These are phyloP conservation scores for Trametes sp. DNA, from an alignment of 1,284 basidiomycete genomes.

Conservation along the genomic window DNA sequence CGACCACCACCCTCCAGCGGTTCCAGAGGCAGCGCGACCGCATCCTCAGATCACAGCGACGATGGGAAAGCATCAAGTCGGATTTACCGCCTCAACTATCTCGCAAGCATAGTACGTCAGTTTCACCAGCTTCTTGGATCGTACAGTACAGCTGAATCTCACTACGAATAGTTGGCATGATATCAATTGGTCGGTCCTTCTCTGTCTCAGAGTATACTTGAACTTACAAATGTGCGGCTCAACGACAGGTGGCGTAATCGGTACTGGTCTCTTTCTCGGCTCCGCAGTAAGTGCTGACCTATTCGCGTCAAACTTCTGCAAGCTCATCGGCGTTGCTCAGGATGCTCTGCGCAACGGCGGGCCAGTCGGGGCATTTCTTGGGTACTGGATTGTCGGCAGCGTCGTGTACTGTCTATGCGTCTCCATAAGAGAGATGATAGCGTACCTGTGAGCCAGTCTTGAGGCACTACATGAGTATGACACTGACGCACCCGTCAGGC, in stretches of 20 bases:
- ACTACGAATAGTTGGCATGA: conserved; percentile 41
- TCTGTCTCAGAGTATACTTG: not conserved
- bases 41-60: conserved; percentile 36
- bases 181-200: conserved; percentile 37
- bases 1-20: conserved; percentile 6
- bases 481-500: conserved; percentile 47
- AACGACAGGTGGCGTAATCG: conserved; percentile 52
- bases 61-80: conserved; percentile 41
- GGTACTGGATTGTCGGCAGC: conserved; percentile 62
- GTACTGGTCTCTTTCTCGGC: conserved; percentile 56
- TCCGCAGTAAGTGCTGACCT: conserved; percentile 33
- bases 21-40: conserved; percentile 33
- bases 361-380: conserved; percentile 67
- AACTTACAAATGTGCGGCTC: conserved; percentile 25
- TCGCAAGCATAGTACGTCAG: conserved; percentile 38
- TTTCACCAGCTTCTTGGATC: too few species aligned
- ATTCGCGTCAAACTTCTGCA: too few species aligned
- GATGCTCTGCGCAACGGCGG: conserved; percentile 65
- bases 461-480: too few species aligned
- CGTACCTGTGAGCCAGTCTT: conserved; percentile 36
- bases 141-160: not conserved
- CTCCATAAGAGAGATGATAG: conserved; percentile 44
- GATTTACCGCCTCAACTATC: conserved; percentile 42
- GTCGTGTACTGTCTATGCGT: conserved; percentile 51
- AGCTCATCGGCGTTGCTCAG: conserved; percentile 59